Evolutionary conservation across 2,329 filamentous ascomycete genomes (phyloP).

Genomic region (Xylariaceae sp.): DNA sequence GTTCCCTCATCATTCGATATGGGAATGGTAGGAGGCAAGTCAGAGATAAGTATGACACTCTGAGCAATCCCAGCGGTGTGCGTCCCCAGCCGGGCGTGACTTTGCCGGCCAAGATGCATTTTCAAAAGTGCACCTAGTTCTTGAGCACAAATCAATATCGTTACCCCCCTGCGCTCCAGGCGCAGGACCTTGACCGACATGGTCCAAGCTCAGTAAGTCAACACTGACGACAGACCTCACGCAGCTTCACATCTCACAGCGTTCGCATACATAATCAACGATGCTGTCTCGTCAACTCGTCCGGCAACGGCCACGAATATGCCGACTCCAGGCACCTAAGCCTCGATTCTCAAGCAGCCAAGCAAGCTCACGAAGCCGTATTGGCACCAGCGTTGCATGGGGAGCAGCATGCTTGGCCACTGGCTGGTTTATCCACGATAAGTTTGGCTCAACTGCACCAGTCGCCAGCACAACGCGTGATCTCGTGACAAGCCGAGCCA

Average conservation of each 20-base stretch:
- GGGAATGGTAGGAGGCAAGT: no score
- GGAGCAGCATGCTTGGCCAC: slow-evolving; percentile 9
- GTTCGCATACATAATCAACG: background rate
- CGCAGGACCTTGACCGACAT: no score
- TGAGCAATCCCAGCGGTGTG: no score
- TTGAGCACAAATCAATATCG: no score
- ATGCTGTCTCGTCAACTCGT: slow-evolving; percentile 22
- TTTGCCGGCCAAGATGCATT: no score
- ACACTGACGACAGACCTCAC: background rate
- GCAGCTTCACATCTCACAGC: background rate
- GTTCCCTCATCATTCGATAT: no score
- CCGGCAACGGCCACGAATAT: slow-evolving; percentile 14
- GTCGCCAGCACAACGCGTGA: slow-evolving; percentile 6
- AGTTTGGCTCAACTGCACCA: background rate
- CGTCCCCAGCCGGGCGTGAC: no score
- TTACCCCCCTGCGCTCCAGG: no score
- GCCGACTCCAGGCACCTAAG: slow-evolving; percentile 13
- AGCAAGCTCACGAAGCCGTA: background rate
- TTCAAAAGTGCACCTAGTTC: no score
- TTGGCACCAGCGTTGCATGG: no score
- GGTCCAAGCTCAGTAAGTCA: background rate
- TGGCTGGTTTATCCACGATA: slow-evolving; percentile 13
- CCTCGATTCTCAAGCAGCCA: slow-evolving; percentile 23
- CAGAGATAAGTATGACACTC: no score
- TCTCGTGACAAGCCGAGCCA: slow-evolving; percentile 1